Evolutionary conservation across 805 yeast genomes (phyloP).

Genomic region (Yueomyces sp.): DNA sequence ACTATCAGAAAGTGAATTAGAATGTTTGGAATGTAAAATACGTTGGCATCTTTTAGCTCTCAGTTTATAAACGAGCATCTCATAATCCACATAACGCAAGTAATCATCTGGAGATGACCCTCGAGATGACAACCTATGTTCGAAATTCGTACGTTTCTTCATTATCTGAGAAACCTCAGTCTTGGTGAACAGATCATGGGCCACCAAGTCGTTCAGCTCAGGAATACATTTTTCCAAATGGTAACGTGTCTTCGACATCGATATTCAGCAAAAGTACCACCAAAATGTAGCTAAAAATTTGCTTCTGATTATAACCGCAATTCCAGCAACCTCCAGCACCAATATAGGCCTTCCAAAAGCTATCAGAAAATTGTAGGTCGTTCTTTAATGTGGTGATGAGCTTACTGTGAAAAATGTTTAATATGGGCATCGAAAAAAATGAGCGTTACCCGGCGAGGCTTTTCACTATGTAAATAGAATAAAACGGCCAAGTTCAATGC

Average conservation of each 20-base stretch:
- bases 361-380: too few species aligned
- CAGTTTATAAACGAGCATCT: constrained; percentile 61
- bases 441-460: too few species aligned
- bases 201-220: constrained; percentile 77
- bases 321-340: too few species aligned
- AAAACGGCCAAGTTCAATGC: too few species aligned
- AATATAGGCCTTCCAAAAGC: too few species aligned
- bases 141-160: constrained; percentile 92
- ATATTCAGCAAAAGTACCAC: too few species aligned
- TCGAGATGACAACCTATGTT: constrained; percentile 75
- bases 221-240: constrained; percentile 66
- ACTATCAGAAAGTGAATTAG: constrained; percentile 73
- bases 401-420: too few species aligned
- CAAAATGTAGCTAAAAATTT: too few species aligned
- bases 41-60: constrained; percentile 60
- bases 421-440: too few species aligned
- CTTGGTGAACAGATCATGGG: constrained; percentile 69
- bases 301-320: too few species aligned
- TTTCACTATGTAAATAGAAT: too few species aligned
- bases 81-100: constrained; percentile 67
- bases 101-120: constrained; percentile 72
- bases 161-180: constrained; percentile 73
- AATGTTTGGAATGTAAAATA: constrained; percentile 38
- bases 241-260: constrained; percentile 36
- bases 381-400: too few species aligned